Percentiles rank a stretch among this genome's conserved stretches.
phyloP scores from a whole-genome alignment of 1,284 basidiomycete species.

The Sparassis latifolia region DNA sequence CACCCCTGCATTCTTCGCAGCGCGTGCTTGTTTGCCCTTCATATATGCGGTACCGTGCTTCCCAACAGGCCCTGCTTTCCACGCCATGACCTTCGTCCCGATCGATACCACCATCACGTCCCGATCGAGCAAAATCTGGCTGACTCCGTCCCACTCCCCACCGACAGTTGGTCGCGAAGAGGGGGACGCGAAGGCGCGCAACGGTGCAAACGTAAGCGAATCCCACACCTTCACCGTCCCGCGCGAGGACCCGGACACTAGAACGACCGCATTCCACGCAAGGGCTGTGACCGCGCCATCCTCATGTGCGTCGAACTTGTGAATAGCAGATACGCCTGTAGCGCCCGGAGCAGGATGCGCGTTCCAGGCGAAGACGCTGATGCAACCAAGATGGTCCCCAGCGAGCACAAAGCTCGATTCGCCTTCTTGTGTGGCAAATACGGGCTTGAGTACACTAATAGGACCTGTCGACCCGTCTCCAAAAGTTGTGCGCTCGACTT shows the following conservation, averaged over 20 bases:
- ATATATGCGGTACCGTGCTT: conserved; percentile 23
- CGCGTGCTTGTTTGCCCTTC: conserved; percentile 30
- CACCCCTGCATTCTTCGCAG: conserved; percentile 24
- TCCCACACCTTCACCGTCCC: conserved; percentile 67
- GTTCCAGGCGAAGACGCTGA: conserved; percentile 56
- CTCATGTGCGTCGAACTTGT: conserved; percentile 52
- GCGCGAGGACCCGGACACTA: conserved; percentile 58
- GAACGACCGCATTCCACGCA: conserved; percentile 48
- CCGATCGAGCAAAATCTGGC: conserved; percentile 55
- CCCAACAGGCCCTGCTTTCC: conserved; percentile 53
- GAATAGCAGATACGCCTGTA: conserved; percentile 23
- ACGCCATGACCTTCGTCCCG: conserved; percentile 61
- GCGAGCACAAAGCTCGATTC: conserved; percentile 46
- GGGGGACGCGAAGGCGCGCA: conserved; percentile 49
- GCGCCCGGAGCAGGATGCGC: conserved; percentile 7
- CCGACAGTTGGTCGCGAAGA: conserved; percentile 32
- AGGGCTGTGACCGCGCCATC: conserved; percentile 58
- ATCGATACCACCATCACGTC: conserved; percentile 61
- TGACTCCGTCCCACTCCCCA: conserved; percentile 42
- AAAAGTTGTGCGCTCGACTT: conserved; percentile 36
- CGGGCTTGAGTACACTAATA: conserved; percentile 40
- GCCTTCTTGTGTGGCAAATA: conserved; percentile 31
- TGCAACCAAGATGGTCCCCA: conserved; percentile 53
- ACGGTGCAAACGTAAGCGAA: conserved; percentile 50
- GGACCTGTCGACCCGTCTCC: conserved; percentile 46